These are phyloP conservation scores for Syncephalastrum contaminatum DNA, from an alignment of 371 early-diverging fungal genomes.

Conservation along the genomic window DNA sequence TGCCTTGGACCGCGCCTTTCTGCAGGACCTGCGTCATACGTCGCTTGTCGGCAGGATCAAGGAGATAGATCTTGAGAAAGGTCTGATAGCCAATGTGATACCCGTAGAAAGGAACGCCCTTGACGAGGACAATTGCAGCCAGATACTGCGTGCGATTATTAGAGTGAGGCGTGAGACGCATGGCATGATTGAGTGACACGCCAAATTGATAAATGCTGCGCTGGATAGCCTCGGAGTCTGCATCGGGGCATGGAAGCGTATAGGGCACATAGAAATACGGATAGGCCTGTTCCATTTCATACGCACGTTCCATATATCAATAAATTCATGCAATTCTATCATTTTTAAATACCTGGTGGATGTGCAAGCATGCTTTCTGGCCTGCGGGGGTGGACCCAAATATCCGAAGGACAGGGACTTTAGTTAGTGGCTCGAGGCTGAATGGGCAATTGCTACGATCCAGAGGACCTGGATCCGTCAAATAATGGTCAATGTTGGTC, in stretches of 20 bases:
- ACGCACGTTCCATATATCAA: no score
- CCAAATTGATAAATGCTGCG: conserved; percentile 65
- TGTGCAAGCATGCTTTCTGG: conserved; percentile 78
- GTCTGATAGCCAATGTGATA: conserved; percentile 64
- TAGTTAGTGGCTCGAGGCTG: conserved; percentile 27
- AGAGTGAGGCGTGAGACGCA: conserved; percentile 45
- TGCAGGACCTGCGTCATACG: conserved; percentile 63
- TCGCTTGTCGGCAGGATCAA: conserved; percentile 61
- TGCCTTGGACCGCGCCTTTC: conserved; percentile 71
- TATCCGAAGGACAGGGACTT: conserved; percentile 80
- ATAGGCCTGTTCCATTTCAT: conserved; percentile 47
- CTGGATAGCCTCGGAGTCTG: conserved; percentile 24
- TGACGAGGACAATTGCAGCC: conserved; percentile 66
- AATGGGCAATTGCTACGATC: conserved; percentile 47
- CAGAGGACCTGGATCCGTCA: conserved; percentile 55
- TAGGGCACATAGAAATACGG: conserved; percentile 81
- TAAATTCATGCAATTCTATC: neutral
- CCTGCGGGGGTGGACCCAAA: conserved; percentile 74
- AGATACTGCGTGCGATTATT: conserved; percentile 50
- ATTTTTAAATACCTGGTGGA: conserved; percentile 61
- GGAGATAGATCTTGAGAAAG: conserved; percentile 77
- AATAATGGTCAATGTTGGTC: conserved; percentile 63
- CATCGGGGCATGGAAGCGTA: conserved; percentile 20
- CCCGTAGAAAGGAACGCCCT: conserved; percentile 88
- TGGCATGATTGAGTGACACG: conserved; percentile 69